A percentile compares a stretch with the other conserved stretches of the same genome.
phyloP scores from a whole-genome alignment of 2,329 filamentous ascomycete species.

The Chrysoporthe puriensis region DNA sequence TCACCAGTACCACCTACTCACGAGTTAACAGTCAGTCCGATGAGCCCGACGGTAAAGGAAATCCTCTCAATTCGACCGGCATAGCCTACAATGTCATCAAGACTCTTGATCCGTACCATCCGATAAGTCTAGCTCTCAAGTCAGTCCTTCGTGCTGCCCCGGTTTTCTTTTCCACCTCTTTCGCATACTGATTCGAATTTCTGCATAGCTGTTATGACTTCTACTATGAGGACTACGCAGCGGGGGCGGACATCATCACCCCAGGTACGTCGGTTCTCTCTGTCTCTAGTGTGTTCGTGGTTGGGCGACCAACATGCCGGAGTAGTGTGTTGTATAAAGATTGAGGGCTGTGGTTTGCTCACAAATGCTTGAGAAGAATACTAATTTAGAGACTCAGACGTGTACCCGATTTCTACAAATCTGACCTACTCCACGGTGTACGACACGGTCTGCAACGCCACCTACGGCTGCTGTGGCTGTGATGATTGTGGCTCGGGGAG shows the following conservation, averaged over 20 bases:
- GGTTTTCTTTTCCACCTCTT: background rate
- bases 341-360: background rate
- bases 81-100: constrained; percentile 48
- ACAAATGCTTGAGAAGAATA: background rate
- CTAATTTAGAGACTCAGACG: constrained; percentile 40
- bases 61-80: constrained; percentile 49
- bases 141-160: background rate
- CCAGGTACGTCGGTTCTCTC: background rate
- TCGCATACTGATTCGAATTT: background rate
- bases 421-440: constrained; percentile 48
- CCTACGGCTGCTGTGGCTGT: constrained; percentile 57
- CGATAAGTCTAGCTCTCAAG: constrained; percentile 54
- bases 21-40: constrained; percentile 42
- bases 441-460: constrained; percentile 51
- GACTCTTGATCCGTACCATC: constrained; percentile 54
- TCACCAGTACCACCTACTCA: background rate
- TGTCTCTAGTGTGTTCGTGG: background rate
- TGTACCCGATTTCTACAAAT: constrained; percentile 54
- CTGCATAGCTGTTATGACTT: constrained; percentile 50
- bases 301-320: background rate
- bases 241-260: constrained; percentile 53
- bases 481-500: constrained; percentile 46
- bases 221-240: constrained; percentile 52
- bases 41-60: constrained; percentile 52
- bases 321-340: background rate